A percentile compares a stretch with the other conserved stretches of the same genome.
Conservation (phyloP, 768 basidiomycete genomes). For the Fistulinella prunicolor region DNA sequence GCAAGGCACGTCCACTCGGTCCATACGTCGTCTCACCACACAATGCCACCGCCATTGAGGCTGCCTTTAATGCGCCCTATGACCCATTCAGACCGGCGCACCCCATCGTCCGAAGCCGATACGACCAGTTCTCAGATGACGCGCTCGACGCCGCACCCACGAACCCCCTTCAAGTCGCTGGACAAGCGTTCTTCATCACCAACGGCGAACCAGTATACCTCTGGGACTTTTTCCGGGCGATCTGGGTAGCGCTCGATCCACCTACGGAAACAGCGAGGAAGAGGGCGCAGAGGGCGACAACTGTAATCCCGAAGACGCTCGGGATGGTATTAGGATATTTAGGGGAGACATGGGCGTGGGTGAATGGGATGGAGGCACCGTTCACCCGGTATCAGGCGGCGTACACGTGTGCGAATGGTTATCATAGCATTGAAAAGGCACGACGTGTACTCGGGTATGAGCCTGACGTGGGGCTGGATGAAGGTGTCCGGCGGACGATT, state of each 20-base stretch:
- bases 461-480: constrained; percentile 83
- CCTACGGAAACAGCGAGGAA: too few relatives aligned
- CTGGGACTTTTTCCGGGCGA: too few relatives aligned
- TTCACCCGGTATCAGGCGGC: constrained; percentile 49
- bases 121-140: constrained; percentile 60
- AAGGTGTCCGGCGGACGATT: constrained; percentile 77
- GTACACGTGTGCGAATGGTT: constrained; percentile 75
- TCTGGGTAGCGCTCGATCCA: too few relatives aligned
- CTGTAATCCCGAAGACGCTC: too few relatives aligned
- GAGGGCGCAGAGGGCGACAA: too few relatives aligned
- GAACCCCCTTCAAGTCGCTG: constrained; percentile 77
- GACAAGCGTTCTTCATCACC: constrained; percentile 94
- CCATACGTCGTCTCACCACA: constrained; percentile 68
- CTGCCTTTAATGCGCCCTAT: constrained; percentile 50
- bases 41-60: constrained; percentile 55
- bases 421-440: constrained; percentile 94
- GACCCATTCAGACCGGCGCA: constrained; percentile 37
- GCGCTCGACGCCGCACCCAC: constrained; percentile 50
- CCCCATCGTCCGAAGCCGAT: too few relatives aligned
- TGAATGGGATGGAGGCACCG: too few relatives aligned
- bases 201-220: too few relatives aligned
- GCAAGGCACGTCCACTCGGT: constrained; percentile 76
- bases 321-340: too few relatives aligned
- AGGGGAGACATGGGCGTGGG: too few relatives aligned
- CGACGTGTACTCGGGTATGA: constrained; percentile 85